Percentiles rank a stretch among this genome's conserved stretches.
phyloP scores from a whole-genome alignment of 1,284 basidiomycete species.

The Rugosomyces carneus region DNA sequence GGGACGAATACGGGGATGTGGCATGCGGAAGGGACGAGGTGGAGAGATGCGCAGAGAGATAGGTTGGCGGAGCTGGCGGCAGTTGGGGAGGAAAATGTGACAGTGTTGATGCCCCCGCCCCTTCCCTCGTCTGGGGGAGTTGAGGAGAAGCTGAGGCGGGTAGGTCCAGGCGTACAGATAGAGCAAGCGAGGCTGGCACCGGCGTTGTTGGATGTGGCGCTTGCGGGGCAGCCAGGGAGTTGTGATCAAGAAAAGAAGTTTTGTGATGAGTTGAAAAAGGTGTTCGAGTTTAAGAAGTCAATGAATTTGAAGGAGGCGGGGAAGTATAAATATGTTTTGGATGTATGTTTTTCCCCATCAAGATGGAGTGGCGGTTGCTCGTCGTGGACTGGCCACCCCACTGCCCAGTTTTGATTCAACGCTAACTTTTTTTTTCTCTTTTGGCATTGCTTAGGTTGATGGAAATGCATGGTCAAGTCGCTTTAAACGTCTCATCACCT shows the following conservation, averaged over 20 bases:
- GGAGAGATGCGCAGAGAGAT: constrained; percentile 45
- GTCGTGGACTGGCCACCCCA: not conserved
- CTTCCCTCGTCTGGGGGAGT: not conserved
- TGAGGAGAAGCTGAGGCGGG: constrained; percentile 19
- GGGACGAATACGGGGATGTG: constrained; percentile 62
- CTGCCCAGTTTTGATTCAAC: not conserved
- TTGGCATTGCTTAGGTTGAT: constrained; percentile 40
- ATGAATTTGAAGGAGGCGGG: constrained; percentile 36
- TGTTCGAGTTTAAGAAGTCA: constrained; percentile 37
- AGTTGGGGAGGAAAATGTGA: constrained; percentile 24
- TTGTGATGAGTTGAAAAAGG: constrained; percentile 35
- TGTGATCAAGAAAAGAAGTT: constrained; percentile 31
- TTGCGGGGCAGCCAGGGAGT: constrained; percentile 38
- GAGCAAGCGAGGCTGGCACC: constrained; percentile 37
- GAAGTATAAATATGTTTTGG: constrained; percentile 55
- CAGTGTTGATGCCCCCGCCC: constrained; percentile 18
- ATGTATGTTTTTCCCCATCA: constrained; percentile 43
- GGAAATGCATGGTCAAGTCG: constrained; percentile 69
- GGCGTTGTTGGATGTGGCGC: constrained; percentile 50
- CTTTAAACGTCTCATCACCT: constrained; percentile 60
- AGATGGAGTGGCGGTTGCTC: too few relatives aligned
- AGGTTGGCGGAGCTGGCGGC: constrained; percentile 33
- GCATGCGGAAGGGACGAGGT: constrained; percentile 35
- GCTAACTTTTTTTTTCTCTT: not conserved
- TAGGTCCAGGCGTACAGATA: constrained; percentile 37